Evolutionary conservation across 345 rosid genomes (phyloP), one percentile per base, ranked within the genome.

Genomic region (Excoecaria agallocha): DNA sequence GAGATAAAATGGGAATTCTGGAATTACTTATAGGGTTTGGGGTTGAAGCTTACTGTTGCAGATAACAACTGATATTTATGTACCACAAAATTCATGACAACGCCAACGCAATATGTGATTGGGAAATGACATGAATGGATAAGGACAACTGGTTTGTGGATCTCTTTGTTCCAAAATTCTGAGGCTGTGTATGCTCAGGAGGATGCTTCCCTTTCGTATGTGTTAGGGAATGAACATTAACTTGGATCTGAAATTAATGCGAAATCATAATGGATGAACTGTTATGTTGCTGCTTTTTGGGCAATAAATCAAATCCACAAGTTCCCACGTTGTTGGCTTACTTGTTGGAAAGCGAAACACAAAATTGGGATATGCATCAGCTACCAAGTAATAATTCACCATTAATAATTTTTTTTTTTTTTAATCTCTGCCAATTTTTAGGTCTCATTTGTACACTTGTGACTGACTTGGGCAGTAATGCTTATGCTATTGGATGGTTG

Each of bases 321-420:
- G 62, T 22, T 54, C 63, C 76, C 54, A 65, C 39, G 63, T 20
- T 75, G 60, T 37, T 60, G 78, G 61, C 59, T 59, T 57, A 60
- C 22, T 58, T 46, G 78, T 35, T 69, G 73, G 78, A 69, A 67
- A 50, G 78, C 73, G 68, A 37, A 69, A 59, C 5, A 9, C 15
- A 38, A 57, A 57, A 17, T 12, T 3, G n/a, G 13, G 0, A 30
- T 30, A 30, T 30, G 30, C 30, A 30, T 30, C 30, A 0, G 30
- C 30, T 30, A 30, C 30, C 8, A 22, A 35, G 5, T 20, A 74
- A 74, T 66, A 66, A 74, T 75, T 48, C 49, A 45, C 37, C 49
- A 75, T 51, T 71, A 75, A 67, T 75, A n/a, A 57, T 58, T 38
- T 50, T 12, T 19, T 55, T 43, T 43, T 43, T 43, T 43, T 45